Evolutionary conservation across 2,329 filamentous ascomycete genomes (phyloP), one percentile per base, ranked within the genome.

Genomic region (Plenodomus biglobosus): DNA sequence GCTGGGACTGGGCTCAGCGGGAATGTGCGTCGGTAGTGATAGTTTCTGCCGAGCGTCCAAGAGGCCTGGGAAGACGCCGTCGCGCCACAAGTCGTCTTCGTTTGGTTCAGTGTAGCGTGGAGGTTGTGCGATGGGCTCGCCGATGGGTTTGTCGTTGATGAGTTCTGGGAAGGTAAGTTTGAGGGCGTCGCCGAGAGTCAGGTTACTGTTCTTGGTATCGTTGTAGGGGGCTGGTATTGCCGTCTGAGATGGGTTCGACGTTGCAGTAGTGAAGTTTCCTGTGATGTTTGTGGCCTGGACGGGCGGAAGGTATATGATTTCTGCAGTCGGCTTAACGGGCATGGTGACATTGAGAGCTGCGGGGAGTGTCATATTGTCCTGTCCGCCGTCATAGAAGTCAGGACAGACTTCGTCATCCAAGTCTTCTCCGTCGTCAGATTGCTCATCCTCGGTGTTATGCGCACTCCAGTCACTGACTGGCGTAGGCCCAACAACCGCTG

Each of bases 41-140:
- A 3, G 11, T 32, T 32, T 32, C 27, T 32, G 8, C 15, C 13
- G 6, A 3, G 13, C 27, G 8, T 15, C 27, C 15, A 32, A 10
- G 13, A 32, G 27, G 3, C 27, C 27, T 7, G 40, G 34, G 37
- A 47, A 24, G 3, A 38, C 32, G 32, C 44, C 44, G 15, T 47
- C 44, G 17, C 3, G 8, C 44, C 44, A 47, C 8, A 27, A 18
- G n/a, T 39, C 18, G n/a, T 18, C 10, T 19, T 46, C 44, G 10
- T 18, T 17, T 37, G 35, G 35, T 20, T 37, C 10, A 8, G 35
- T 37, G 16, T 37, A 37, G 8, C 27, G 8, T 15, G 27, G 27
- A 10, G 27, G 27, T 15, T 32, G 27, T 3, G 7, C 27, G 15
- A 32, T 15, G 8, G 27, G 27, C 27, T 32, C 27, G 13, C 27